A percentile compares a stretch with the other conserved stretches of the same genome.
phyloP scores from a whole-genome alignment of 345 rosid genomes.

The Toxicodendron radicans region DNA sequence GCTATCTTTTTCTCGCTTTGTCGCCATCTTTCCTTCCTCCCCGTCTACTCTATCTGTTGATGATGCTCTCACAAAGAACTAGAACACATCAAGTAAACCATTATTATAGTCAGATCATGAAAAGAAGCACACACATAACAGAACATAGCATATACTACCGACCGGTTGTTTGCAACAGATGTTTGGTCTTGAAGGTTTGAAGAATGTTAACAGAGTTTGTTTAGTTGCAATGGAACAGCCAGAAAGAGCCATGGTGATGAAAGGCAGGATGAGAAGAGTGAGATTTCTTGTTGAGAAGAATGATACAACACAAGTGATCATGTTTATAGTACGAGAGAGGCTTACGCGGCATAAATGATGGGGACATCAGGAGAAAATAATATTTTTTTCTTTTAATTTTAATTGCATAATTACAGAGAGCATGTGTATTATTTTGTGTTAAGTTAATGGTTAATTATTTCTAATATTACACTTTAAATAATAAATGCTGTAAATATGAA shows the following conservation, averaged over 20 bases:
- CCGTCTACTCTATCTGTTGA: slow-evolving; percentile 28
- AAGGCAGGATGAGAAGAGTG: not conserved
- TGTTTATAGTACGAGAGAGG: slow-evolving; percentile 20
- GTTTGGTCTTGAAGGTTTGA: slow-evolving; percentile 19
- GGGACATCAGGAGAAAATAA: too few relatives aligned
- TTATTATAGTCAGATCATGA: not conserved
- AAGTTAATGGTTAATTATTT: too few relatives aligned
- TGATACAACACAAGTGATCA: slow-evolving; percentile 17
- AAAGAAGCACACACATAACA: not conserved
- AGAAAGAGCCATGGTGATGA: slow-evolving; percentile 40
- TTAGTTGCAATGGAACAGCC: slow-evolving; percentile 23
- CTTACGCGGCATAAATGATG: not conserved
- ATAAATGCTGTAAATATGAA: too few relatives aligned
- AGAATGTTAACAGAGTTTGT: slow-evolving; percentile 25
- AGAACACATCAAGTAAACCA: slow-evolving; percentile 21
- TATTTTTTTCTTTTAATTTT: too few relatives aligned
- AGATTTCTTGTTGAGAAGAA: not conserved
- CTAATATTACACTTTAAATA: too few relatives aligned
- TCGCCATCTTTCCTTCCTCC: slow-evolving; percentile 32
- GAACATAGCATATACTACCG: not conserved
- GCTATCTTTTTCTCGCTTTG: slow-evolving; percentile 36
- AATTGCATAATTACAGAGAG: too few relatives aligned
- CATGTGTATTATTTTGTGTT: too few relatives aligned
- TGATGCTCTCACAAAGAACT: slow-evolving; percentile 48
- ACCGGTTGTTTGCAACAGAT: slow-evolving; percentile 35